Conservation (phyloP, 768 basidiomycete genomes). For the Boletus rufocinnamomeus region DNA sequence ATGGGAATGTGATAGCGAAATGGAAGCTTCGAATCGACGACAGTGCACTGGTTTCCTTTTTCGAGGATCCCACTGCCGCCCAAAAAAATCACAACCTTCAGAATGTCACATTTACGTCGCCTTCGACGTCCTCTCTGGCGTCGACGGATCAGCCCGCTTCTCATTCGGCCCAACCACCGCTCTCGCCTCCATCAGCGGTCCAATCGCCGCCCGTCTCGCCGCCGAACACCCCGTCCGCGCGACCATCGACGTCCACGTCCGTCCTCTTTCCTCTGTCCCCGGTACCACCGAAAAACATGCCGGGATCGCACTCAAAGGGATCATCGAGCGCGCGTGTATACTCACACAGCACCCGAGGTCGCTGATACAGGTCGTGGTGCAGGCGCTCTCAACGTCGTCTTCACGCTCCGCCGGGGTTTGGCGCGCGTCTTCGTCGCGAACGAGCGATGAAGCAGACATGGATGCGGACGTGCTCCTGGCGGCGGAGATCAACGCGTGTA, state of each 20-base stretch:
- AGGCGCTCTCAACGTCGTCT: slow-evolving; percentile 44
- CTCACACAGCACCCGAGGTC: slow-evolving; percentile 70
- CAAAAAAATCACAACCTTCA: background rate
- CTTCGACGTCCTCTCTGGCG: slow-evolving; percentile 65
- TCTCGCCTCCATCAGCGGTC: slow-evolving; percentile 76
- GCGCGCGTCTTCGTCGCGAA: background rate
- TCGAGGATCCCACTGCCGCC: background rate
- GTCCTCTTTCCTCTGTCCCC: slow-evolving; percentile 69
- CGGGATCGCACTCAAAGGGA: slow-evolving; percentile 52
- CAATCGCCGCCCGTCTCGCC: slow-evolving; percentile 71
- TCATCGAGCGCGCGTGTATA: slow-evolving; percentile 63
- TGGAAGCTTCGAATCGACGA: background rate
- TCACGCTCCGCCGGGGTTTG: background rate
- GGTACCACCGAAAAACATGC: slow-evolving; percentile 69
- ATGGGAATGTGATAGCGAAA: background rate
- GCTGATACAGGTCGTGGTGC: slow-evolving; percentile 76
- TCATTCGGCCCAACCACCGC: slow-evolving; percentile 39
- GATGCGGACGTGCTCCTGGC: slow-evolving; percentile 54
- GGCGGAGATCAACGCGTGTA: slow-evolving; percentile 69
- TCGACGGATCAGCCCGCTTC: slow-evolving; percentile 78
- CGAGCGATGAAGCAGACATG: background rate
- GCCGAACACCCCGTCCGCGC: slow-evolving; percentile 72
- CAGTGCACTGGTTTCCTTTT: background rate
- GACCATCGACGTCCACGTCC: slow-evolving; percentile 71
- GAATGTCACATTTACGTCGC: slow-evolving; percentile 36